Evolutionary conservation across 257 asterid genomes (phyloP), one percentile per base, ranked within the genome.

Genomic region (Henckelia pumila): DNA sequence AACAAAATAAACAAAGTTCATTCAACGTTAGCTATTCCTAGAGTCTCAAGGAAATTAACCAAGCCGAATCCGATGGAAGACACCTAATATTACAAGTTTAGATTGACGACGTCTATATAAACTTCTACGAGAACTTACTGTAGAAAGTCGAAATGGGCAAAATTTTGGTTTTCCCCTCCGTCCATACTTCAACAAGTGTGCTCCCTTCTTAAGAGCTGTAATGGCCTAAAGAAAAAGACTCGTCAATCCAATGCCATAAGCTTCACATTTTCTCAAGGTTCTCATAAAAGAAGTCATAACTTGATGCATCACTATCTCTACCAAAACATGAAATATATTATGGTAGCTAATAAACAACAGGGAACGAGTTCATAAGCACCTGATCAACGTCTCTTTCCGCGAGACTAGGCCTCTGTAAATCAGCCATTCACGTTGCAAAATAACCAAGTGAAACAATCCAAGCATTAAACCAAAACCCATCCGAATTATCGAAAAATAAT

Each of bases 361-460:
- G 64, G 37, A 47, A 47, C 2, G 40, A 21, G 26, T 6, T 8
- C 56, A 69, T 30, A 59, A 26, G n/a, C 80, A 92, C 96, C 96
- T 87, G 98, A 44, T 92, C 98, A 59, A 74, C 59, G 77, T 92
- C 98, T 78, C 95, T 83, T 58, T 92, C 98, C 14, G 71, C 84
- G 69, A 81, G 60, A 82, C 85, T 80, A 77, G 82, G 84, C 89
- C 86, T 83, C 75, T 85, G 89, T 73, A 80, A 68, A 83, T 86
- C 96, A 84, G 98, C 98, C 98, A 89, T 92, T 89, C 92, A 92
- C 81, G 80, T 84, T 83, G 79, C 87, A 80, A 87, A 75, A 73
- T 66, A 73, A 75, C 81, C 72, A 73, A 70, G 80, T 63, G 78
- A 56, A 77, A 75, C 66, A 60, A 63, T 77, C 76, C 86, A 81